Percentiles rank a stretch among this genome's conserved stretches.
Conservation (phyloP, 202 grass and related monocot species). For the Carex arenaria region DNA sequence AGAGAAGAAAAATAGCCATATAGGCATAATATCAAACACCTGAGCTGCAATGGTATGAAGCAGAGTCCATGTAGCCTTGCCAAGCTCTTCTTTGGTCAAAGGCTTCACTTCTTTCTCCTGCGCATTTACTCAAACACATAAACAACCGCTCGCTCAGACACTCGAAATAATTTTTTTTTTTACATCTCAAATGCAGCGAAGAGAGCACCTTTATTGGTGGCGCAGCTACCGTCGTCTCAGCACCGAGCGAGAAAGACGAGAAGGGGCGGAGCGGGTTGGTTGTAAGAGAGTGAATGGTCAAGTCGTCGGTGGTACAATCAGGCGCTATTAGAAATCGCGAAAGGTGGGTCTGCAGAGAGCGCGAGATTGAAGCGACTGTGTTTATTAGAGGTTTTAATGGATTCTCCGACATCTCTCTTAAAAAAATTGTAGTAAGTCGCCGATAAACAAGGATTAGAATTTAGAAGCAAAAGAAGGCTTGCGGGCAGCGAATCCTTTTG, state of each 20-base stretch:
- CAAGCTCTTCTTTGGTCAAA: slow-evolving; percentile 86
- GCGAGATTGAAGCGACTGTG: slow-evolving; percentile 21
- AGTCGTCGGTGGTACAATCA: not conserved
- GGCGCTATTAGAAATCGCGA: slow-evolving; percentile 23
- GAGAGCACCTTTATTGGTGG: slow-evolving; percentile 18
- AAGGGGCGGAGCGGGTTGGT: not conserved
- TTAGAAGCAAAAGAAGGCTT: not conserved
- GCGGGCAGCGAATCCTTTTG: no score
- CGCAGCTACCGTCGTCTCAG: not conserved
- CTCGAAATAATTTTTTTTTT: not conserved
- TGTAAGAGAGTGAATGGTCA: not conserved
- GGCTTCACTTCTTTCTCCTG: slow-evolving; percentile 48
- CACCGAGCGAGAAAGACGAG: slow-evolving; percentile 7
- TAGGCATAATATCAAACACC: slow-evolving; percentile 57
- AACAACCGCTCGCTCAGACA: not conserved
- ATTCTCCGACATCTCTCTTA: slow-evolving; percentile 19
- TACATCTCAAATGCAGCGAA: not conserved
- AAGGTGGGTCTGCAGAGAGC: slow-evolving; percentile 32
- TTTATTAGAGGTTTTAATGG: slow-evolving; percentile 22
- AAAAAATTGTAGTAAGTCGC: not conserved
- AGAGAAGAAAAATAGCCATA: slow-evolving; percentile 18
- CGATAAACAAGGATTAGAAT: not conserved
- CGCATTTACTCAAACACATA: slow-evolving; percentile 30
- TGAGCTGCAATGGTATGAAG: slow-evolving; percentile 80
- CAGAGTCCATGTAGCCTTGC: slow-evolving; percentile 85